Conservation (phyloP, 2,329 filamentous ascomycete species). For the Zelopaecilomyces penicillatus region DNA sequence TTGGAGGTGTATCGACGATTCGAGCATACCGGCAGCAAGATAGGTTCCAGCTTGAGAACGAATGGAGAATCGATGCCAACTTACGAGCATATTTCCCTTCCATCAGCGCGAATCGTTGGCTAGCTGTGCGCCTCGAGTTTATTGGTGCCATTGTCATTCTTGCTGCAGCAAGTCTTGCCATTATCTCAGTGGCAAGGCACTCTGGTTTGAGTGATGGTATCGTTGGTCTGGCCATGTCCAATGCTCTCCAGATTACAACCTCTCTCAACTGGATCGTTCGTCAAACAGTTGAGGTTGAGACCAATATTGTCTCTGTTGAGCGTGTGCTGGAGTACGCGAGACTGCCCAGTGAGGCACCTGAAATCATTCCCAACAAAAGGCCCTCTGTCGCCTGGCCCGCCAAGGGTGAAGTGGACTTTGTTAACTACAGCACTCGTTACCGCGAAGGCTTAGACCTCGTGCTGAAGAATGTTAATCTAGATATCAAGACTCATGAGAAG, state of each 20-base stretch:
- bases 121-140: slow-evolving; percentile 90
- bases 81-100: slow-evolving; percentile 91
- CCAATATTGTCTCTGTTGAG: slow-evolving; percentile 99
- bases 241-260: slow-evolving; percentile 92
- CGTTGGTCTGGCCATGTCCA: slow-evolving; percentile 93
- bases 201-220: slow-evolving; percentile 59
- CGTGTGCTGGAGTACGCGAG: slow-evolving; percentile 91
- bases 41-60: slow-evolving; percentile 85
- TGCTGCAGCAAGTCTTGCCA: slow-evolving; percentile 70
- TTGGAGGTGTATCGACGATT: slow-evolving; percentile 90
- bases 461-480: slow-evolving; percentile 82
- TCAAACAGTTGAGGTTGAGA: slow-evolving; percentile 98
- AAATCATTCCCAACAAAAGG: slow-evolving; percentile 80
- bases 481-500: slow-evolving; percentile 95
- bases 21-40: slow-evolving; percentile 85
- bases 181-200: slow-evolving; percentile 67
- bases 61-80: slow-evolving; percentile 95
- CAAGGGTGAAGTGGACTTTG: slow-evolving; percentile 79
- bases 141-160: slow-evolving; percentile 93
- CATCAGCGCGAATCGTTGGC: slow-evolving; percentile 88
- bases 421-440: slow-evolving; percentile 91
- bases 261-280: slow-evolving; percentile 98
- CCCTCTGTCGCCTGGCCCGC: slow-evolving; percentile 89
- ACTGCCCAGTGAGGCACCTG: slow-evolving; percentile 86
- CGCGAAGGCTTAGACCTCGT: slow-evolving; percentile 84